phyloP scores from a whole-genome alignment of 768 basidiomycete species.

The Candolleomyces aberdarensis region DNA sequence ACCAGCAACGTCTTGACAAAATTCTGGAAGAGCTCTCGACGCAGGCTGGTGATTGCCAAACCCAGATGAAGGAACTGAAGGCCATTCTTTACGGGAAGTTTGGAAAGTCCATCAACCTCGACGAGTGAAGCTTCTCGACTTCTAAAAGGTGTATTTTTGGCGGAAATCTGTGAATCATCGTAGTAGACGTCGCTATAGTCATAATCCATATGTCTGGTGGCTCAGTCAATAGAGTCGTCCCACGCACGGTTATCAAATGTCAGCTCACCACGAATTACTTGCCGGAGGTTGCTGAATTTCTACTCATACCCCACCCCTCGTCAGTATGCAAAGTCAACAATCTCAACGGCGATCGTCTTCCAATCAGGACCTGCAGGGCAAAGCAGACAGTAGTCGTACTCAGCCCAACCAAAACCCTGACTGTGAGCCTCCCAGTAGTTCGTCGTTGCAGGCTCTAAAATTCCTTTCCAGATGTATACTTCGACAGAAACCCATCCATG shows the following conservation, averaged over 20 bases:
- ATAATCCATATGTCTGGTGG: too few species aligned
- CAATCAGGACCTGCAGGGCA: not conserved
- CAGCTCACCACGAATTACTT: not conserved
- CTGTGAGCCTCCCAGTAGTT: constrained; percentile 22
- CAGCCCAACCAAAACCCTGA: constrained; percentile 26
- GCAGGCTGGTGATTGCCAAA: constrained; percentile 63
- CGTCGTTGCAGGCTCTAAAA: constrained; percentile 5
- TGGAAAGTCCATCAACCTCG: constrained; percentile 89
- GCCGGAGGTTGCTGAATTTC: not conserved
- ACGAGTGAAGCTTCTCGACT: constrained; percentile 46
- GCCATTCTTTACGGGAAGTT: constrained; percentile 85
- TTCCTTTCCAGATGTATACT: constrained; percentile 71
- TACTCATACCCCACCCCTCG: not conserved
- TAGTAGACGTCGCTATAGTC: too few species aligned
- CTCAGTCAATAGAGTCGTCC: too few species aligned
- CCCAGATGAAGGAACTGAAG: constrained; percentile 79
- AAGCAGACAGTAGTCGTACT: not conserved
- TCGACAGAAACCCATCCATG: constrained; percentile 72
- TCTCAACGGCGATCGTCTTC: not conserved
- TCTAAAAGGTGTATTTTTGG: too few species aligned
- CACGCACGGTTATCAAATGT: too few species aligned
- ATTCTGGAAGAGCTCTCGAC: constrained; percentile 50
- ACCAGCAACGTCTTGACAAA: constrained; percentile 55
- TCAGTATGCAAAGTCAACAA: not conserved
- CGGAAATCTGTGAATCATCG: too few species aligned